phyloP scores from a whole-genome alignment of 345 rosid genomes.

The Acer campestre region DNA sequence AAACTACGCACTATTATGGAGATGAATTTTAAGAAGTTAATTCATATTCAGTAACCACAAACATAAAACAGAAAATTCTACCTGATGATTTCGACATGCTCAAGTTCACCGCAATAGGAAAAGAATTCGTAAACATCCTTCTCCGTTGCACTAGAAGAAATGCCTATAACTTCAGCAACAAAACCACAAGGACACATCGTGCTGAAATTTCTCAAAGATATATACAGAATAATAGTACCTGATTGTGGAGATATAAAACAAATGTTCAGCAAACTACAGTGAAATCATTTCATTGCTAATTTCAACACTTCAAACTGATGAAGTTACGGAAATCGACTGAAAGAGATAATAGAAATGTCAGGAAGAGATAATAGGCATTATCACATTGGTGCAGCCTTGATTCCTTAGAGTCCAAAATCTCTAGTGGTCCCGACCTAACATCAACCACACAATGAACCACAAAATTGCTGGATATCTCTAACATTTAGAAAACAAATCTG shows the following conservation, averaged over 20 bases:
- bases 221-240: slow-evolving; percentile 14
- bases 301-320: slow-evolving; percentile 16
- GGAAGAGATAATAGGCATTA: slow-evolving; percentile 29
- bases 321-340: slow-evolving; percentile 13
- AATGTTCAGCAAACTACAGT: slow-evolving; percentile 15
- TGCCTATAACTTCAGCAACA: slow-evolving; percentile 69
- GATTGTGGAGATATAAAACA: slow-evolving; percentile 14
- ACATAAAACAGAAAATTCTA: slow-evolving; percentile 21
- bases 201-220: slow-evolving; percentile 10
- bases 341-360: slow-evolving; percentile 25
- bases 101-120: slow-evolving; percentile 67
- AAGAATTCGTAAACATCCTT: slow-evolving; percentile 72
- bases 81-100: slow-evolving; percentile 75
- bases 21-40: background rate
- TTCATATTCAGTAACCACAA: slow-evolving; percentile 1
- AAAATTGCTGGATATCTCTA: slow-evolving; percentile 13
- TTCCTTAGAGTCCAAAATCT: slow-evolving; percentile 20
- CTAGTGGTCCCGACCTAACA: slow-evolving; percentile 27
- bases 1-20: background rate
- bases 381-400: slow-evolving; percentile 25
- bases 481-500: background rate
- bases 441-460: slow-evolving; percentile 10
- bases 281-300: slow-evolving; percentile 19
- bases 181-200: slow-evolving; percentile 77
- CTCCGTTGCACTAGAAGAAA: slow-evolving; percentile 73